Percentiles rank a stretch among this genome's conserved stretches.
phyloP scores from a whole-genome alignment of 495 filamentous ascomycete species.

The Neurospora hispaniola region DNA sequence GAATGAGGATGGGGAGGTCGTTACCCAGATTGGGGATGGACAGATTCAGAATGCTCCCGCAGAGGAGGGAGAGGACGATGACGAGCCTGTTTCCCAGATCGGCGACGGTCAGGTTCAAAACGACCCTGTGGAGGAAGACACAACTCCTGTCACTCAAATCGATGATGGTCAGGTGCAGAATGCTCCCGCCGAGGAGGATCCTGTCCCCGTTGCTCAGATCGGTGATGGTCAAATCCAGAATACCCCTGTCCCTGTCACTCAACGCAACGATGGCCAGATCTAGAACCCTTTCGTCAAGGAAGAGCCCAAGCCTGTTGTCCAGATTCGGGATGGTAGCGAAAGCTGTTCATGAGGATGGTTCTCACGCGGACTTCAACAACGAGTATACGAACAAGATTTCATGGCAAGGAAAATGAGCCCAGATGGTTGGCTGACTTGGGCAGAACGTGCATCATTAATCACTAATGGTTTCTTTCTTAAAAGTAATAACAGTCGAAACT shows the following conservation, averaged over 20 bases:
- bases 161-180: background rate
- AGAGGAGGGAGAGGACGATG: background rate
- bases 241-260: background rate
- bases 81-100: background rate
- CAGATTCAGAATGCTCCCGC: background rate
- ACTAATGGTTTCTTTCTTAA: background rate
- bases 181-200: background rate
- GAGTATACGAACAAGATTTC: background rate
- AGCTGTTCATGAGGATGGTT: background rate
- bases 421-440: background rate
- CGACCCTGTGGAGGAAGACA: background rate
- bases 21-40: background rate
- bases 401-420: background rate
- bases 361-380: background rate
- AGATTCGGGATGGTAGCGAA: background rate
- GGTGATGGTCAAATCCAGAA: background rate
- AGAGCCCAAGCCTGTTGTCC: background rate
- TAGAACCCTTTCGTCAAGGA: background rate
- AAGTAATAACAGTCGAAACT: background rate
- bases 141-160: background rate
- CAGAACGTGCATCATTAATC: background rate
- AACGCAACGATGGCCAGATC: background rate
- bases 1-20: background rate
- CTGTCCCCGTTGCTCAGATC: background rate
- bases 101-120: background rate